Percentiles rank a stretch among this genome's conserved stretches.
Conservation (phyloP, 768 basidiomycete species). For the Boletus edulis region DNA sequence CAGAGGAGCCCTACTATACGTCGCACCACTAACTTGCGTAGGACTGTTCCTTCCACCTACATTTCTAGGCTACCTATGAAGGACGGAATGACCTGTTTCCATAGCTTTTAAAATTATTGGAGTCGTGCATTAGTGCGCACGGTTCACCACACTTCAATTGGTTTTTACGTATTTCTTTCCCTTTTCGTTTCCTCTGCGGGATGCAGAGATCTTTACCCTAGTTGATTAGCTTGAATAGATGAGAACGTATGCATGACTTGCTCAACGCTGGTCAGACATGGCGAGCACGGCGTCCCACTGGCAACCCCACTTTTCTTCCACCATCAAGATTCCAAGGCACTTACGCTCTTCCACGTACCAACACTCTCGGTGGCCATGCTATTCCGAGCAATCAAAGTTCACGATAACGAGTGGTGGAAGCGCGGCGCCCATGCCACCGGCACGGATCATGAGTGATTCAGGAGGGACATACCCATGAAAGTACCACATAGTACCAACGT, state of each 20-base stretch:
- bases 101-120: conserved; percentile 27
- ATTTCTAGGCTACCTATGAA: conserved; percentile 13
- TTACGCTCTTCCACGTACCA: background rate
- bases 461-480: conserved; percentile 2
- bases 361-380: background rate
- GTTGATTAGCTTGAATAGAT: conserved; percentile 9
- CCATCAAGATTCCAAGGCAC: background rate
- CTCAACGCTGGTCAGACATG: too few species aligned
- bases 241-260: too few species aligned
- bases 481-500: background rate
- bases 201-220: conserved; percentile 7
- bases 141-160: conserved; percentile 10
- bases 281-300: too few species aligned
- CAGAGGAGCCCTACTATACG: conserved; percentile 21
- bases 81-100: conserved; percentile 19
- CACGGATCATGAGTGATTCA: background rate
- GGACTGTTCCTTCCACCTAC: conserved; percentile 11
- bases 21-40: conserved; percentile 23
- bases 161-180: background rate
- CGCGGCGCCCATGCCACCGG: conserved; percentile 3
- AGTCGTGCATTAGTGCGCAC: conserved; percentile 5
- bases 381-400: background rate
- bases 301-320: conserved; percentile 4
- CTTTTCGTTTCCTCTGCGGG: background rate
- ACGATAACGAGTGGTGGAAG: background rate